phyloP scores from a whole-genome alignment of 2,329 filamentous ascomycete genomes.

The Fonsecaea multimorphosa region DNA sequence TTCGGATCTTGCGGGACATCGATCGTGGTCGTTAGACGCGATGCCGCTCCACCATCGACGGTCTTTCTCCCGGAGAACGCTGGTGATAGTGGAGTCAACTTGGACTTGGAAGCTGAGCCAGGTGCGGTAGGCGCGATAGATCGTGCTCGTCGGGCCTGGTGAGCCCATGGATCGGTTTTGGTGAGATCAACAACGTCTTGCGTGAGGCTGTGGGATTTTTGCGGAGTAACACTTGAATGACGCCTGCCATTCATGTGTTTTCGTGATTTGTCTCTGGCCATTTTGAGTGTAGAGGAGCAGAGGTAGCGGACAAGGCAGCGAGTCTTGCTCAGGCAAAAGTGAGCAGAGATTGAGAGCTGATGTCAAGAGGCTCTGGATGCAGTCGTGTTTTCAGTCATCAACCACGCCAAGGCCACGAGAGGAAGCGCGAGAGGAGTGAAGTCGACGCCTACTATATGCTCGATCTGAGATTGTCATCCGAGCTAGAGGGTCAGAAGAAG shows the following conservation, averaged over 20 bases:
- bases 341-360: not conserved
- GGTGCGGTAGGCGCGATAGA: not conserved
- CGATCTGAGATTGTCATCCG: not conserved
- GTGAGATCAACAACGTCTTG: constrained; percentile 27
- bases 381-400: not conserved
- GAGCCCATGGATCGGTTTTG: constrained; percentile 14
- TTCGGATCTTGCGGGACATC: constrained; percentile 27
- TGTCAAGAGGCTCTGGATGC: not conserved
- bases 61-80: constrained; percentile 5
- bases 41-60: not conserved
- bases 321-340: constrained; percentile 1
- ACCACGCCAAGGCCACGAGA: not conserved
- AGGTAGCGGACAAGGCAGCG: not conserved
- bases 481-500: not conserved
- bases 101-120: constrained; percentile 1
- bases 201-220: not conserved
- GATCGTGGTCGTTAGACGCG: constrained; percentile 6
- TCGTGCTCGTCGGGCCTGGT: constrained; percentile 10
- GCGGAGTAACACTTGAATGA: constrained; percentile 16
- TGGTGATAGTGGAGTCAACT: constrained; percentile 19
- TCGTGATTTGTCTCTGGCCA: constrained; percentile 9
- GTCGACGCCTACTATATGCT: not conserved
- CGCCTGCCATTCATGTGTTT: constrained; percentile 11
- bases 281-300: not conserved
- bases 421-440: not conserved